Conservation (phyloP, 2,329 filamentous ascomycete species). For the Biscogniauxia sp. region DNA sequence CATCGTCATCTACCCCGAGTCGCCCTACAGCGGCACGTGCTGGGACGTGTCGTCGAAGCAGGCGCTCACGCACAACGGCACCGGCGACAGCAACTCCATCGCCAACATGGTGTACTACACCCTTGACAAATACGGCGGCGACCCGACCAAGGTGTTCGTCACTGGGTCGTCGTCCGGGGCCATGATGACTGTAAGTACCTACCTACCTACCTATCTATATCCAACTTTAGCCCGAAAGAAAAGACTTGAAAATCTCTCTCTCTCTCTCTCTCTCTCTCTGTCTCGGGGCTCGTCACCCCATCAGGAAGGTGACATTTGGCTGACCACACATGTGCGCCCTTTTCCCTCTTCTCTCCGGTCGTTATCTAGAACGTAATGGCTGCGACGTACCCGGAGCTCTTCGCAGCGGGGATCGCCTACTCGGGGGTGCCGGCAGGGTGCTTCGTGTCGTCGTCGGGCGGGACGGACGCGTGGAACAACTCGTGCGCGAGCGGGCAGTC, state of each 20-base stretch:
- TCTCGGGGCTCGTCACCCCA: too few species aligned
- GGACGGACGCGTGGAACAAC: slow-evolving; percentile 21
- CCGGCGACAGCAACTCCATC: slow-evolving; percentile 55
- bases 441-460: slow-evolving; percentile 27
- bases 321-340: too few species aligned
- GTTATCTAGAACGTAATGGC: slow-evolving; percentile 39
- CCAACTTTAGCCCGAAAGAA: too few species aligned
- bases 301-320: too few species aligned
- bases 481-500: slow-evolving; percentile 34
- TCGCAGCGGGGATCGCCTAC: slow-evolving; percentile 43
- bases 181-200: slow-evolving; percentile 45
- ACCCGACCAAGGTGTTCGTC: slow-evolving; percentile 51
- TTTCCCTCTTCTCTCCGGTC: neutral
- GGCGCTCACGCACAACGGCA: slow-evolving; percentile 54
- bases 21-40: slow-evolving; percentile 48
- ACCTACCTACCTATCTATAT: too few species aligned
- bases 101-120: slow-evolving; percentile 59
- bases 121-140: slow-evolving; percentile 49
- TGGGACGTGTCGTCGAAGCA: slow-evolving; percentile 48
- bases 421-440: slow-evolving; percentile 43
- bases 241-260: too few species aligned
- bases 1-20: slow-evolving; percentile 54
- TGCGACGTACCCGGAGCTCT: slow-evolving; percentile 45
- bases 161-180: slow-evolving; percentile 48
- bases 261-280: too few species aligned